These are phyloP conservation scores for Eutrema salsugineum DNA, from an alignment of 441 rosid species.

Conservation along the genomic window DNA sequence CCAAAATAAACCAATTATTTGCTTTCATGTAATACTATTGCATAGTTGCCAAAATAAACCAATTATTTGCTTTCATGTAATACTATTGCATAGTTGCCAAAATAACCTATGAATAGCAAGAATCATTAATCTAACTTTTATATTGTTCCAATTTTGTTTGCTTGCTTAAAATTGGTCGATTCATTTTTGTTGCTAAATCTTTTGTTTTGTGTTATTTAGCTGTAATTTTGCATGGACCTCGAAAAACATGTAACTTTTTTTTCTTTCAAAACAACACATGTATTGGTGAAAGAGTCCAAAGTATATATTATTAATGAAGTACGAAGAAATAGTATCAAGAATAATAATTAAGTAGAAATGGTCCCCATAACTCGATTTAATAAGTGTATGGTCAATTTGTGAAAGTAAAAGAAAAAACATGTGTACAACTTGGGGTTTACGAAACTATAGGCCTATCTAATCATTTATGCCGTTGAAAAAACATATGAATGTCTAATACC, in stretches of 20 bases:
- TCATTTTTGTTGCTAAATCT: background rate
- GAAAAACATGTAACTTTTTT: background rate
- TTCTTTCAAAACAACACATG: background rate
- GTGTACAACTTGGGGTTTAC: conserved; percentile 15
- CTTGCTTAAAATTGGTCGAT: background rate
- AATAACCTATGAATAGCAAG: background rate
- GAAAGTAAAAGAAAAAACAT: background rate
- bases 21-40: conserved; percentile 8
- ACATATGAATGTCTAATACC: background rate
- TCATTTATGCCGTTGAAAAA: conserved; percentile 17
- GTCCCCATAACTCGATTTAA: conserved; percentile 23
- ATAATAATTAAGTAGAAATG: conserved; percentile 23
- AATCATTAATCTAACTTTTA: background rate
- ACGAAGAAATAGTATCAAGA: conserved; percentile 23
- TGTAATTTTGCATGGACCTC: background rate
- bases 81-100: conserved; percentile 4
- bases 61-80: conserved; percentile 17
- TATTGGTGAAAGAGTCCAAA: conserved; percentile 10
- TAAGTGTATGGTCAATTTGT: background rate
- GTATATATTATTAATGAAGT: conserved; percentile 23
- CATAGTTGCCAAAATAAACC: background rate
- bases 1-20: too few relatives aligned
- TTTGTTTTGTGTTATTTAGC: background rate
- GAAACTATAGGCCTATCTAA: conserved; percentile 17
- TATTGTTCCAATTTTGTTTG: background rate